Conservation (phyloP, 2,329 filamentous ascomycete genomes). For the Ceratocystis diversiconidia region DNA sequence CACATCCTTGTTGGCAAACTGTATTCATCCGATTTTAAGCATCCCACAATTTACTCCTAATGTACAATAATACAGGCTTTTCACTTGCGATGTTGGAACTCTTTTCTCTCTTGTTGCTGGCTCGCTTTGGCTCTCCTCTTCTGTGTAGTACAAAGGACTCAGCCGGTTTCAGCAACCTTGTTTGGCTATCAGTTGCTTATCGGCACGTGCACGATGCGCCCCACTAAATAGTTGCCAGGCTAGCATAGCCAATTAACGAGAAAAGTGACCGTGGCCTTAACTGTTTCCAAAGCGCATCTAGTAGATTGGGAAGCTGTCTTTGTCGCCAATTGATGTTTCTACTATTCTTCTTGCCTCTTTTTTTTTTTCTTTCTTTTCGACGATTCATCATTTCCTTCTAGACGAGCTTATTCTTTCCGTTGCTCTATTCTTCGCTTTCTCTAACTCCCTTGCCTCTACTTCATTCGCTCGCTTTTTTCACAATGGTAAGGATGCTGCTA, state of each 20-base stretch:
- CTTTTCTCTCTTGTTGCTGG: not conserved
- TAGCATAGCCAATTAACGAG: not conserved
- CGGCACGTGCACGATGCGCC: not conserved
- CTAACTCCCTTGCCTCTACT: not conserved
- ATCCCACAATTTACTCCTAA: not conserved
- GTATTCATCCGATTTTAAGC: conserved; percentile 1
- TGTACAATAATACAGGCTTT: not conserved
- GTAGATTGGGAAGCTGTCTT: not conserved
- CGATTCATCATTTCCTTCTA: not conserved
- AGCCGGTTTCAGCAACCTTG: not conserved
- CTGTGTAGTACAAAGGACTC: not conserved
- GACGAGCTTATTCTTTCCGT: not conserved
- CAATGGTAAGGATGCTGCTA: conserved; percentile 4
- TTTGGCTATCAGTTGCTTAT: conserved; percentile 1
- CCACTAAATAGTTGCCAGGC: not conserved
- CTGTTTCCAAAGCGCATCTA: conserved; percentile 6
- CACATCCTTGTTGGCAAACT: not conserved
- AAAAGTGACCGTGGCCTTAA: conserved; percentile 12
- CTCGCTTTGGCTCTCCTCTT: not conserved
- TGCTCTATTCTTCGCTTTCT: not conserved
- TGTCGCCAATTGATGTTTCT: not conserved
- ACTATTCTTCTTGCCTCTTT: not conserved
- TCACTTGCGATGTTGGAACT: not conserved
- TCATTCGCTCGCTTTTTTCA: not conserved
- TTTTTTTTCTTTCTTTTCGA: not conserved